Base-by-base conservation (phyloP, 192 early-diverging fungal genomes). In the Umbelopsis vinacea region DNA sequence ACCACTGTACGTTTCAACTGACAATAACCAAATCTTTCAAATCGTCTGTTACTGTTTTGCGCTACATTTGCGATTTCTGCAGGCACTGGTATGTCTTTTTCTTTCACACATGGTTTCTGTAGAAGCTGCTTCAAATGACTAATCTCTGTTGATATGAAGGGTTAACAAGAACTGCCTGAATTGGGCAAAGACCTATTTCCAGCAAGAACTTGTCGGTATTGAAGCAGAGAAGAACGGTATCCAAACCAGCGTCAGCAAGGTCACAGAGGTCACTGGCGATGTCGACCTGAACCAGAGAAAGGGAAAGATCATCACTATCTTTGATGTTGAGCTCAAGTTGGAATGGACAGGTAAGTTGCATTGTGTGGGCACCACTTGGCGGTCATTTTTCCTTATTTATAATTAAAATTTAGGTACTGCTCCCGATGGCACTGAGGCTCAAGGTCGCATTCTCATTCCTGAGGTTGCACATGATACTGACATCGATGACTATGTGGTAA, bases 211-310 rank as follows among this genome's bases (percentile, higher is more conserved):
- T 38, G 79, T 73, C 24, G 86, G 85, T 55, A 67, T 90, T 17
- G 50, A 81, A 15, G 85, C 79, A 5, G 84, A 86, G 38, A 77
- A 85, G 26, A 85, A 85, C 24, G 92, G 88, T 17, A 76, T 84
- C 26, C 84, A 74, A 17, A 87, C 89, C 15, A 76, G 80, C 26
- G 88, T 90, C 15, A 81, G 82, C 37, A 83, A 88, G 23, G 83
- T 97, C 21, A 75, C 81, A 66, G 83, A 86, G 2, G 87, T 96
- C 26, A 85, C 75, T 6, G 97, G 97, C 38, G 97, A 99, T 81
- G 92, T 89, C 10, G 94, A 97, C 53, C 82, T 99, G 72, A 97
- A 96, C 83, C 93, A 96, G 82, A 89, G 97, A 73, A 99, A 99
- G 80, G 96, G 96, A 38, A 94, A 95, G 78, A 83, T 99, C 46